phyloP scores from a whole-genome alignment of 352 stramenopile species.

The Phytophthora lateralis region DNA sequence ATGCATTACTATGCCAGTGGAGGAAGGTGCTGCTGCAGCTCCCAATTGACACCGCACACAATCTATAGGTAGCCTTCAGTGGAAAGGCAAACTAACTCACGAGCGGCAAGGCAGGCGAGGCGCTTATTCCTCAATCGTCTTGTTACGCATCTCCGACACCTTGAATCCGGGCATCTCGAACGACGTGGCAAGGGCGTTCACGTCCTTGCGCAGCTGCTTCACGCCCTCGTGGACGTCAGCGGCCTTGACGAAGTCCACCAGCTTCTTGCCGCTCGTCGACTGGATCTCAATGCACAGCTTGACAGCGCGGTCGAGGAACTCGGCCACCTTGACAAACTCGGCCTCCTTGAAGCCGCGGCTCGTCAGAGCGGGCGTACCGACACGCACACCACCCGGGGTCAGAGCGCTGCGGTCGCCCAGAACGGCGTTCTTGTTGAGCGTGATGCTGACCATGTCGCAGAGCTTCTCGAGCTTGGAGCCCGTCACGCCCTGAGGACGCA shows the following conservation, averaged over 20 bases:
- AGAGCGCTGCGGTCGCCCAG: slow-evolving; percentile 95
- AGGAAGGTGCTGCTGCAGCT: slow-evolving; percentile 42
- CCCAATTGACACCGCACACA: slow-evolving; percentile 32
- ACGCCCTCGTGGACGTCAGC: slow-evolving; percentile 85
- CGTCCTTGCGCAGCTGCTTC: slow-evolving; percentile 90
- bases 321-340: slow-evolving; percentile 96
- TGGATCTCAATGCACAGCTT: slow-evolving; percentile 95
- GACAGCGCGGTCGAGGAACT: slow-evolving; percentile 95
- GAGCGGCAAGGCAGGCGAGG: slow-evolving; percentile 10
- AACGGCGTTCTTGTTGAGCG: slow-evolving; percentile 99
- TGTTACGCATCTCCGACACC: slow-evolving; percentile 89
- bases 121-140: slow-evolving; percentile 71
- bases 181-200: slow-evolving; percentile 93
- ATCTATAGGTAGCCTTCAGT: slow-evolving; percentile 39
- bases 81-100: slow-evolving; percentile 23
- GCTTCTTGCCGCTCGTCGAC: slow-evolving; percentile 88
- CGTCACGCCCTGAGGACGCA: slow-evolving; percentile 94
- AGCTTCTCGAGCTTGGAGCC: slow-evolving; percentile 99
- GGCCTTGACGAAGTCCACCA: slow-evolving; percentile 93
- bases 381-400: slow-evolving; percentile 94
- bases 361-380: slow-evolving; percentile 97
- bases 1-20: slow-evolving; percentile 30
- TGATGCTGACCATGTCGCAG: slow-evolving; percentile 97
- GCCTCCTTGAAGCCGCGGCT: slow-evolving; percentile 96
- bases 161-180: slow-evolving; percentile 98